Base-by-base conservation (phyloP, 2,329 filamentous ascomycete species). In the Ramularia endophylla region DNA sequence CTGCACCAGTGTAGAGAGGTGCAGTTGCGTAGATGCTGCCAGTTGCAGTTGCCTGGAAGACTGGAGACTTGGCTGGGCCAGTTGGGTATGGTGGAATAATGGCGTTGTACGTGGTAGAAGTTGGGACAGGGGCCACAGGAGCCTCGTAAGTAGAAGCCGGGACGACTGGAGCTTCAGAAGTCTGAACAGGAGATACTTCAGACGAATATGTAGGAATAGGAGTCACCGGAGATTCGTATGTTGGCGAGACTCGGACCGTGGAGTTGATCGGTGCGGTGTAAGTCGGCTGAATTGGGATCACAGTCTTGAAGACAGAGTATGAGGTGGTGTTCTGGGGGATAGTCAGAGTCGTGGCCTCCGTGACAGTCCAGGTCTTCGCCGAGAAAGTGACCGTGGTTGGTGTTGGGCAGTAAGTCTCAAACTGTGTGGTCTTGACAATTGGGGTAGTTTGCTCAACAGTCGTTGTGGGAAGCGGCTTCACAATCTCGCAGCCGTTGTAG, bases 351-450 rank as follows among this genome's bases (percentile, higher is more conserved):
- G 52, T 54, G 12, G 51, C 48, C 20, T 39, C 36, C 31, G 46
- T 47, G 41, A 54, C 45, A 36, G 51, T 54, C 46, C 49, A 53
- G 27, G 56, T 56, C 32, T 53, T 37, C 41, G 49, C 50, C 40
- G 41, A 46, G 31, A 47, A 35, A 18, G 49, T 41, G 44, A 57
- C 34, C 22, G 17, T 19, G 25, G 56, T 59, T 22, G 52, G 42
- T 27, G 43, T 40, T 2, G 55, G 52, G 46, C 55, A 55, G 51
- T 47, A 47, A 15, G 51, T 55, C 33, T 46, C 50, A 39, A 44
- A 51, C 15, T 34, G 15, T 17, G 17, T 34, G 18, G 32, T 34
- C 11, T 6, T 25, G 11, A 25, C 22, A 25, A 6, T 6, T 25
- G 22, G 22, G 32, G 9, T n/a, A 12, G 32, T 34, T n/a, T 34